Evolutionary conservation across 768 basidiomycete species (phyloP), one percentile per base, ranked within the genome.

Genomic region (Trametopsis cervina): DNA sequence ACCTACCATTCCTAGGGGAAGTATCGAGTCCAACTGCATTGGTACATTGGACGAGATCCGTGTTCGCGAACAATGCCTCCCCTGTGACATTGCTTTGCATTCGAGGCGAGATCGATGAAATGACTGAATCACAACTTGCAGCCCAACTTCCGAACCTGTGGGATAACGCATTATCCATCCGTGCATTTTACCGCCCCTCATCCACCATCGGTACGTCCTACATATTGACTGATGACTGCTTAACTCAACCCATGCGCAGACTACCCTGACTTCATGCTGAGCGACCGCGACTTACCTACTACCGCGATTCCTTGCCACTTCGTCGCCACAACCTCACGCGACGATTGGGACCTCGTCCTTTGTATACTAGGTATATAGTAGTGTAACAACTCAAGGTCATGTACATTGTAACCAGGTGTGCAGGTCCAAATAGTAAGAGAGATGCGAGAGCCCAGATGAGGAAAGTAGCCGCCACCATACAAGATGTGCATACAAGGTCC

Each of bases 331-430:
- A 50, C 52, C 13, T 55, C 58, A 1, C 53, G 50, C 23, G 68
- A 76, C 48, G 62, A 72, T 46, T 85, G 81, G 80, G 75, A 81
- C 59, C 71, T 71, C 58, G 78, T 74, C 17, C 56, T 83, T 48
- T 76, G 74, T 58, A 68, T 80, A 44, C 51, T 77, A 53, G 53
- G 60, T 39, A 44, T 50, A 42, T 53, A 29, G 35, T 26, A 43
- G 45, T 48, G 33, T 40, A 29, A 43, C 49, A 49, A 9, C 42
- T 18, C 23, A 24, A 13, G 44, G 35, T 33, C 15, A 15, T 33
- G 15, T 33, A 33, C 29, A 33, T 7, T n/a, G 42, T 40, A 9
- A 26, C 15, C 4, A 38, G 20, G 35, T 13, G 29, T 10, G 26
- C 33, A 42, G 46, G 12, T 26, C 9, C 18, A 3, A 6, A 20